Evolutionary conservation across 768 basidiomycete genomes (phyloP).

Genomic region (Leccinum disarticulatum): DNA sequence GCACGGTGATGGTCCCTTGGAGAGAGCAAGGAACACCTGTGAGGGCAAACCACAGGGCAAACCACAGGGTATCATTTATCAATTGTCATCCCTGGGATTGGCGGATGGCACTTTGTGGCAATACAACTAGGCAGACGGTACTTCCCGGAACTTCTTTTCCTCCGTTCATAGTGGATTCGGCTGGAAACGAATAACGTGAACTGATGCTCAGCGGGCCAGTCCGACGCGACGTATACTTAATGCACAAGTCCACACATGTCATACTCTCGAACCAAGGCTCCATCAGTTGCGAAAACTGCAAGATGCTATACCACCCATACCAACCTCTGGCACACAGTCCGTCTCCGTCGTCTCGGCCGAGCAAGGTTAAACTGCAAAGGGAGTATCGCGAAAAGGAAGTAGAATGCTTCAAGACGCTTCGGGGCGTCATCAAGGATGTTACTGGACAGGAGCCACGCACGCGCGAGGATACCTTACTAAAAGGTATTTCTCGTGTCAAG

Average conservation of each 20-base stretch:
- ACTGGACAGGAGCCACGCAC: conserved; percentile 14
- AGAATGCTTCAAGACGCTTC: conserved; percentile 18
- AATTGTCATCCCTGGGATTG: background rate
- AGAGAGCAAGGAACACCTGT: background rate
- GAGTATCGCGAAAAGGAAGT: conserved; percentile 26
- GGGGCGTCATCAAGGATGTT: conserved; percentile 12
- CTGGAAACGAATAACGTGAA: background rate
- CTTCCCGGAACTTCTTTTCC: background rate
- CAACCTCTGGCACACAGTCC: background rate
- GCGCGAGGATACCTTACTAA: conserved; percentile 20
- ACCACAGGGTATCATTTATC: background rate
- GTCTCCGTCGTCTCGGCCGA: conserved; percentile 3
- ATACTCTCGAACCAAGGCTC: background rate
- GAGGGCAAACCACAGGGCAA: too few species aligned
- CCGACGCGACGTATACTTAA: background rate
- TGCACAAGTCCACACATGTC: background rate
- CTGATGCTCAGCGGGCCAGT: background rate
- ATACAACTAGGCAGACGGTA: background rate
- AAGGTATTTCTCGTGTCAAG: conserved; percentile 9
- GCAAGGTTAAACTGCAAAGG: conserved; percentile 16
- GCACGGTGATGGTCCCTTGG: too few species aligned
- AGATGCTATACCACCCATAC: background rate
- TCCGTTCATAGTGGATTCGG: background rate
- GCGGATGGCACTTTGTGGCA: background rate
- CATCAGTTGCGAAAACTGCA: background rate